Conservation (phyloP, 805 yeast genomes). For the Yarrowia osloensis region DNA sequence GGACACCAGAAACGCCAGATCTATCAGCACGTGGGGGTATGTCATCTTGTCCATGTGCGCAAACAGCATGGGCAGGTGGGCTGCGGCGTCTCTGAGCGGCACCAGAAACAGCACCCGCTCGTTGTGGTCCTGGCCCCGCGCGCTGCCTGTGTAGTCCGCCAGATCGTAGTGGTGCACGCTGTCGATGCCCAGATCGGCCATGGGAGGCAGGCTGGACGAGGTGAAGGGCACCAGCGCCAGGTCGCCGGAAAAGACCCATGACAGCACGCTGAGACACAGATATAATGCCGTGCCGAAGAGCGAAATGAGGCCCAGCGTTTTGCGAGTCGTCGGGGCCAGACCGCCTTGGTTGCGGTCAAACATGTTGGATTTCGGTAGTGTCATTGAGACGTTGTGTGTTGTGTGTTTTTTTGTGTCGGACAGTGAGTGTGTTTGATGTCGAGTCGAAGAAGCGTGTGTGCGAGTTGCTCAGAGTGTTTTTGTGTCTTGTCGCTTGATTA, state of each 20-base stretch:
- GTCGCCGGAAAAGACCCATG: conserved; percentile 28
- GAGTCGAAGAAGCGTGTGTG: neutral
- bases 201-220: conserved; percentile 12
- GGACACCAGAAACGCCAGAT: conserved; percentile 80
- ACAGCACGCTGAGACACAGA: conserved; percentile 16
- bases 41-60: conserved; percentile 75
- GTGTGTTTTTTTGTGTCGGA: neutral
- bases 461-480: neutral
- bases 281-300: conserved; percentile 10
- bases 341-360: conserved; percentile 17
- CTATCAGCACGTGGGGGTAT: conserved; percentile 85
- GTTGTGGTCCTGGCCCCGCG: conserved; percentile 74
- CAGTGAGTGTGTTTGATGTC: neutral
- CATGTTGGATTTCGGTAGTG: conserved; percentile 27
- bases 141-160: conserved; percentile 61
- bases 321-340: conserved; percentile 1
- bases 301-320: conserved; percentile 12
- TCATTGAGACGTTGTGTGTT: neutral
- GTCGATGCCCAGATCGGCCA: conserved; percentile 20
- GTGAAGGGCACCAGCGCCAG: conserved; percentile 28
- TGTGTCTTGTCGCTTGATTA: too few species aligned
- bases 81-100: conserved; percentile 89
- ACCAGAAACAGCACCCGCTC: conserved; percentile 84
- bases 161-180: conserved; percentile 73
- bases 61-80: conserved; percentile 87